Conservation (phyloP, 176 grass and related monocot genomes). For the Aegilops tauschii region DNA sequence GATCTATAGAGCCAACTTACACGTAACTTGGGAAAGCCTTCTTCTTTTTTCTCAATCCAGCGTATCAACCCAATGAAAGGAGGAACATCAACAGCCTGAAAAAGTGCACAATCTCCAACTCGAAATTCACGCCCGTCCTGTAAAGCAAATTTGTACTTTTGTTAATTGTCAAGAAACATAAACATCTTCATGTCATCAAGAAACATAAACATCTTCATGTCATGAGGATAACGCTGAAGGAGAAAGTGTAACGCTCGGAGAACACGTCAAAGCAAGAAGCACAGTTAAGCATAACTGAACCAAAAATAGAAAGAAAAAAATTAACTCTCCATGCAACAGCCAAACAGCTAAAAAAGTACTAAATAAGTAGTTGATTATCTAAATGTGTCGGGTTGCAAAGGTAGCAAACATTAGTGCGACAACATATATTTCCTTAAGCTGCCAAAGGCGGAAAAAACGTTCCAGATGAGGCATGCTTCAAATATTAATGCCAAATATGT, state of each 20-base stretch:
- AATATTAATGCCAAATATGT: background rate
- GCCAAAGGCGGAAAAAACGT: background rate
- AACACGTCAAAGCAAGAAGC: constrained; percentile 1
- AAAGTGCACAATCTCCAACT: constrained; percentile 74
- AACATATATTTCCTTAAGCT: background rate
- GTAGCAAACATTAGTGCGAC: background rate
- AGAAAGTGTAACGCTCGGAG: background rate
- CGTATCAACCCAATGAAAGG: constrained; percentile 84
- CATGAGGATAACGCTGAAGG: background rate
- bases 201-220: background rate
- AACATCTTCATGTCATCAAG: background rate
- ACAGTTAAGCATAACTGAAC: background rate
- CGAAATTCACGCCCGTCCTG: constrained; percentile 72
- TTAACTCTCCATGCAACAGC: background rate
- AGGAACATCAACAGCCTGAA: constrained; percentile 55
- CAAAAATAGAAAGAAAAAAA: background rate
- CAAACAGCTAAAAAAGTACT: background rate
- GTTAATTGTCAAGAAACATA: background rate
- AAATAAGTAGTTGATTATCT: background rate
- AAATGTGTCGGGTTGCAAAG: background rate
- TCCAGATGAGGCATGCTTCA: background rate
- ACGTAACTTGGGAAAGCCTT: constrained; percentile 49
- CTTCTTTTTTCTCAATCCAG: constrained; percentile 54
- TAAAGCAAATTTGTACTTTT: constrained; percentile 24
- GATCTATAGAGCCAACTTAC: constrained; percentile 90